These are phyloP conservation scores for Coelastrella sp. DNA, from an alignment of 139 green algal genomes.

Conservation along the genomic window DNA sequence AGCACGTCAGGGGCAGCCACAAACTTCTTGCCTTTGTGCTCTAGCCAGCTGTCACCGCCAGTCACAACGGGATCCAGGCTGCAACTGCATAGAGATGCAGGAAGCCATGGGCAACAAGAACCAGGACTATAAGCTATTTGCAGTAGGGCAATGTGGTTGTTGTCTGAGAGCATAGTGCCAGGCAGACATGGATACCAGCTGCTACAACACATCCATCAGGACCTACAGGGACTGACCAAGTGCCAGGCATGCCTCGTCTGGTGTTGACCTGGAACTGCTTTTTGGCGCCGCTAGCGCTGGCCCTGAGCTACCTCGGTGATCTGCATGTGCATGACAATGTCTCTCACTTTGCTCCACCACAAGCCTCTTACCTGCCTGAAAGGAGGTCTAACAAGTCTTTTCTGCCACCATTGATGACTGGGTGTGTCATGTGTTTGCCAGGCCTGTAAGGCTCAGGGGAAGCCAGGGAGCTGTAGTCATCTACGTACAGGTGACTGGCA, in stretches of 20 bases:
- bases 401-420: neutral
- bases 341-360: neutral
- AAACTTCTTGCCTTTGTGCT: constrained; percentile 21
- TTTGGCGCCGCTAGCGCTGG: no score
- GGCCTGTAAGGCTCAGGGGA: constrained; percentile 6
- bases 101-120: no score
- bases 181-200: no score
- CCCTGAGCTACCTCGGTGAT: no score
- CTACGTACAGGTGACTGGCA: constrained; percentile 13
- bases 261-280: neutral
- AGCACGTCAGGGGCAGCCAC: constrained; percentile 19
- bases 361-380: constrained; percentile 7
- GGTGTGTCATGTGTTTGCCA: constrained; percentile 15
- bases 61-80: neutral
- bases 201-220: no score
- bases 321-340: neutral
- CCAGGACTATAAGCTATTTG: no score
- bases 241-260: no score
- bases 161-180: no score
- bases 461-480: constrained; percentile 14
- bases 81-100: neutral
- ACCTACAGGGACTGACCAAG: no score
- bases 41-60: constrained; percentile 27
- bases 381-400: constrained; percentile 31
- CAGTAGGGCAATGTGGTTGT: no score